Evolutionary conservation across 78 protist genomes (phyloP).

Genomic region (Dictyostelium capitatum): DNA sequence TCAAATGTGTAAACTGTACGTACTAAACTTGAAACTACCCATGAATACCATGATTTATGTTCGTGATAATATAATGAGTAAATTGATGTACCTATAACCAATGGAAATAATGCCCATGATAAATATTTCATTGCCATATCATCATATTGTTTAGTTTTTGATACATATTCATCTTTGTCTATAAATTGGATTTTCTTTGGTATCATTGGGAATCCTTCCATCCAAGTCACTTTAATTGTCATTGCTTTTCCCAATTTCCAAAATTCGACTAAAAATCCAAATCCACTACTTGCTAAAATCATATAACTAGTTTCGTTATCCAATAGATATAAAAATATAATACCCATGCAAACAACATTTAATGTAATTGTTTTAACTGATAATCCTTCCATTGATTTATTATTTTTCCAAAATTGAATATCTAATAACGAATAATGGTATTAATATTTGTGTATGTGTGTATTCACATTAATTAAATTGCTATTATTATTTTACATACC

Average conservation of each 20-base stretch:
- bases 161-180: constrained; percentile 54
- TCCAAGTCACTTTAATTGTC: constrained; percentile 41
- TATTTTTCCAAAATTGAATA: constrained; percentile 94
- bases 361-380: constrained; percentile 86
- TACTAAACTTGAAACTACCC: constrained; percentile 68
- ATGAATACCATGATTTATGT: constrained; percentile 90
- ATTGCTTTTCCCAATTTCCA: constrained; percentile 96
- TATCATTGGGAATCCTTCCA: not conserved
- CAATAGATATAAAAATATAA: constrained; percentile 95
- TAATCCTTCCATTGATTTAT: constrained; percentile 94
- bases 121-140: constrained; percentile 92
- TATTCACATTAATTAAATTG: not conserved
- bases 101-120: constrained; percentile 85
- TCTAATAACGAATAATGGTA: constrained; percentile 5
- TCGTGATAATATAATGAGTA: constrained; percentile 92
- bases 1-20: constrained; percentile 88
- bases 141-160: constrained; percentile 89
- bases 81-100: constrained; percentile 85
- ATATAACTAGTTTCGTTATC: constrained; percentile 94
- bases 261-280: constrained; percentile 91
- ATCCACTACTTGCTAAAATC: constrained; percentile 79
- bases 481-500: constrained; percentile 58
- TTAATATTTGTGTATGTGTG: not conserved
- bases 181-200: not conserved
- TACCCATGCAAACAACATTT: constrained; percentile 45